Conservation (phyloP, 2,329 filamentous ascomycete genomes). For the Pestalotiopsis sp. region DNA sequence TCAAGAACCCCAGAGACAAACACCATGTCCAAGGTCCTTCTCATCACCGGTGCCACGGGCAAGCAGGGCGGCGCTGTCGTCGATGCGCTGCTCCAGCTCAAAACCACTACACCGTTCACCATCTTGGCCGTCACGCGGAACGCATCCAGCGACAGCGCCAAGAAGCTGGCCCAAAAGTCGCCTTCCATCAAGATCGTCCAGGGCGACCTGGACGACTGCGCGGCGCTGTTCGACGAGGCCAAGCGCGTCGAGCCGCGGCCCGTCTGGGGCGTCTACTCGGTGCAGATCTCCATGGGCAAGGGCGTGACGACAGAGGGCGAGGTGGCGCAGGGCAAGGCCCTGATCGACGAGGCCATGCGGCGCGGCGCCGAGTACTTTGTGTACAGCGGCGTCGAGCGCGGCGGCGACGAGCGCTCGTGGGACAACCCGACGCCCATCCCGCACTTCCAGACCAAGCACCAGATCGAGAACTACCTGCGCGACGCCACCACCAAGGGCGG, state of each 20-base stretch:
- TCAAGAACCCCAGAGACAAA: background rate
- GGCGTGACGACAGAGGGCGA: constrained; percentile 40
- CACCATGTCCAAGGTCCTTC: constrained; percentile 36
- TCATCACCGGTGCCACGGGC: constrained; percentile 51
- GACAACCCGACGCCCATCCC: constrained; percentile 58
- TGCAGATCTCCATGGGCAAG: constrained; percentile 43
- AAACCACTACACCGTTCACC: constrained; percentile 20
- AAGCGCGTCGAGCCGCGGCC: constrained; percentile 25
- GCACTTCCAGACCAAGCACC: constrained; percentile 65
- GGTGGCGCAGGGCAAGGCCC: constrained; percentile 54
- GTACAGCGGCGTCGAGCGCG: constrained; percentile 67
- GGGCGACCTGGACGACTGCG: constrained; percentile 57
- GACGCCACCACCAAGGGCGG: constrained; percentile 38
- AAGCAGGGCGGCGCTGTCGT: constrained; percentile 50
- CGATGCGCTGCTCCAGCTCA: constrained; percentile 38
- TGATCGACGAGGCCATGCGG: constrained; percentile 61
- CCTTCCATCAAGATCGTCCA: constrained; percentile 42
- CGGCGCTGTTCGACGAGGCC: constrained; percentile 47
- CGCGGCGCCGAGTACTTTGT: constrained; percentile 62
- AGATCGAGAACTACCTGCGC: constrained; percentile 65
- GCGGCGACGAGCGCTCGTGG: constrained; percentile 53
- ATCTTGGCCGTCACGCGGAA: constrained; percentile 66
- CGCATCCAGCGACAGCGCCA: constrained; percentile 45
- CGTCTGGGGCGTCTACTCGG: constrained; percentile 65
- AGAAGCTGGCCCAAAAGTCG: constrained; percentile 47